Conservation (phyloP, 805 yeast species). For the Starmerella ratchasimensis region DNA sequence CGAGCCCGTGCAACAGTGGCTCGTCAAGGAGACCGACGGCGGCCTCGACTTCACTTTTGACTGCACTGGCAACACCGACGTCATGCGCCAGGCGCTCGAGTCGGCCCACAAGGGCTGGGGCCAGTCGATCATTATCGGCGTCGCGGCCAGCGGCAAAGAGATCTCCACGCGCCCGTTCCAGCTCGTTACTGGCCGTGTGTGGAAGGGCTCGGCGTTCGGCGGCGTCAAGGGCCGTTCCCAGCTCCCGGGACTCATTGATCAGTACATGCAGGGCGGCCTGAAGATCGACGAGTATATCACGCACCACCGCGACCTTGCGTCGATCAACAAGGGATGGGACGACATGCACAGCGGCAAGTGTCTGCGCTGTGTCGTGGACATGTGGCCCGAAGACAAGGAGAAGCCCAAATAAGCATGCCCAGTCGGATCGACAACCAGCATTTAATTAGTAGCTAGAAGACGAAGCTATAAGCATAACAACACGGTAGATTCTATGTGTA, state of each 20-base stretch:
- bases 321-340: constrained; percentile 80
- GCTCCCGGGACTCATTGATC: constrained; percentile 79
- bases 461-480: no score
- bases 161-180: constrained; percentile 97
- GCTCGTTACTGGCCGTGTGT: constrained; percentile 94
- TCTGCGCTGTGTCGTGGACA: constrained; percentile 63
- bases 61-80: constrained; percentile 91
- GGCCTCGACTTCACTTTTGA: constrained; percentile 94
- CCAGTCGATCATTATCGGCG: constrained; percentile 86
- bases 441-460: no score
- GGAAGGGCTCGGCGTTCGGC: constrained; percentile 99
- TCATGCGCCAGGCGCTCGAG: constrained; percentile 93
- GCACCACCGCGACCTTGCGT: constrained; percentile 62
- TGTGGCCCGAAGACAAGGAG: constrained; percentile 15
- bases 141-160: constrained; percentile 97
- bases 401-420: constrained; percentile 9
- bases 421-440: no score
- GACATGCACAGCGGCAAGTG: constrained; percentile 92
- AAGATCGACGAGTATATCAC: constrained; percentile 94
- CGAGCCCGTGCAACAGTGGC: constrained; percentile 48
- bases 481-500: no score
- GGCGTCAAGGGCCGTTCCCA: constrained; percentile 97
- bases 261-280: constrained; percentile 64
- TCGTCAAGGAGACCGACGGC: constrained; percentile 82
- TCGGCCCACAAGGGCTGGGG: constrained; percentile 99